Evolutionary conservation across 768 basidiomycete genomes (phyloP).

Genomic region (Panellus pusillus): DNA sequence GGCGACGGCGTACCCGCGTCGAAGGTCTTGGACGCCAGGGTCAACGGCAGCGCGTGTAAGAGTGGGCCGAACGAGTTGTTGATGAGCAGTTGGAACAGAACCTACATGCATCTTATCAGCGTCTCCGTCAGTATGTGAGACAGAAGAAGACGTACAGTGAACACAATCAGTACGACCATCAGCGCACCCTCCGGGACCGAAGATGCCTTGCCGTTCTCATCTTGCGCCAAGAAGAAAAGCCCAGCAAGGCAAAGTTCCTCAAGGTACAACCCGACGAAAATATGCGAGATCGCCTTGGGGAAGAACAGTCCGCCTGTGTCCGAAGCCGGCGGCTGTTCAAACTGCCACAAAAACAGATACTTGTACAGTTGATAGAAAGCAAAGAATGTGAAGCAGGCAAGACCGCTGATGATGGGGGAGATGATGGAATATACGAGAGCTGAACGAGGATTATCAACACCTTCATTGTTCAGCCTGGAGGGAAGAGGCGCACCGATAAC

Average conservation of each 20-base stretch:
- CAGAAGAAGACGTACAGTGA: slow-evolving; percentile 60
- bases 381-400: slow-evolving; percentile 81
- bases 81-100: slow-evolving; percentile 72
- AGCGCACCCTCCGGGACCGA: slow-evolving; percentile 76
- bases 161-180: slow-evolving; percentile 80
- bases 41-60: slow-evolving; percentile 70
- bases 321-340: slow-evolving; percentile 61
- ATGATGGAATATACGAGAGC: slow-evolving; percentile 85
- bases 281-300: slow-evolving; percentile 89
- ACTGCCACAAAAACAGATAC: slow-evolving; percentile 81
- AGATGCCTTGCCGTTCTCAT: slow-evolving; percentile 50
- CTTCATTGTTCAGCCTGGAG: neutral
- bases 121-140: neutral
- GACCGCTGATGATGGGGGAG: slow-evolving; percentile 90
- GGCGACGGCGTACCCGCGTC: slow-evolving; percentile 23
- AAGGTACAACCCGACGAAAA: slow-evolving; percentile 93
- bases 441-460: slow-evolving; percentile 24
- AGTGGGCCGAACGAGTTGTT: slow-evolving; percentile 82
- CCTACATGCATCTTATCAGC: slow-evolving; percentile 37
- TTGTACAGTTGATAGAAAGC: slow-evolving; percentile 83
- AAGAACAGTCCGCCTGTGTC: slow-evolving; percentile 96
- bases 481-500: slow-evolving; percentile 66
- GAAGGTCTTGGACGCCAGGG: slow-evolving; percentile 70
- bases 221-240: slow-evolving; percentile 84
- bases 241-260: slow-evolving; percentile 83